These are phyloP conservation scores for Debaryomyces sp. DNA, from an alignment of 1,139 yeast species.

Conservation along the genomic window DNA sequence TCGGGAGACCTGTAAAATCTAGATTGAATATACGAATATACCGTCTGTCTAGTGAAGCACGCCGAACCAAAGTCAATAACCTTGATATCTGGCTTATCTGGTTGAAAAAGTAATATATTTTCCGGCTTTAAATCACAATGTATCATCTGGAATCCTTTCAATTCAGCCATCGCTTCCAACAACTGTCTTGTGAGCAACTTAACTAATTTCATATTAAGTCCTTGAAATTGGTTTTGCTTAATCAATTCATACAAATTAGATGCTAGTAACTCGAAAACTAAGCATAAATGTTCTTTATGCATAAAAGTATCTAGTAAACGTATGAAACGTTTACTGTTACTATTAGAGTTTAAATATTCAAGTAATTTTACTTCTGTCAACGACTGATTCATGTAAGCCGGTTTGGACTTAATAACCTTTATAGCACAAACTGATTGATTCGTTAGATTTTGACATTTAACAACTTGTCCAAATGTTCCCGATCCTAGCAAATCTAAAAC, in stretches of 20 bases:
- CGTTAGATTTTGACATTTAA: slow-evolving; percentile 88
- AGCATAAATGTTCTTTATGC: slow-evolving; percentile 89
- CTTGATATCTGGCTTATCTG: slow-evolving; percentile 86
- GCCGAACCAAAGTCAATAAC: slow-evolving; percentile 97
- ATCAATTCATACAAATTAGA: slow-evolving; percentile 88
- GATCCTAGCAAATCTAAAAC: slow-evolving; percentile 91
- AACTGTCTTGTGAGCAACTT: slow-evolving; percentile 78
- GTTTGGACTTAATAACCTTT: slow-evolving; percentile 89
- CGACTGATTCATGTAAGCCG: slow-evolving; percentile 90
- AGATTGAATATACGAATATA: slow-evolving; percentile 93
- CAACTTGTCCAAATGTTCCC: slow-evolving; percentile 99
- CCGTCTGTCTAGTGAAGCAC: slow-evolving; percentile 86
- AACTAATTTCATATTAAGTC: slow-evolving; percentile 79
- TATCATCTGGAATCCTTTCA: slow-evolving; percentile 82
- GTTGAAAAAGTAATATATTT: slow-evolving; percentile 77
- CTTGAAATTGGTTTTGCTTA: slow-evolving; percentile 93
- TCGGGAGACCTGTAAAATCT: slow-evolving; percentile 97
- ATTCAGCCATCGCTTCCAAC: slow-evolving; percentile 74
- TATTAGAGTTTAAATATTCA: slow-evolving; percentile 75
- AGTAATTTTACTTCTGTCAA: slow-evolving; percentile 86
- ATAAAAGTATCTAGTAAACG: slow-evolving; percentile 84
- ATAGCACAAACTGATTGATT: slow-evolving; percentile 93
- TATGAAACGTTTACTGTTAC: slow-evolving; percentile 76
- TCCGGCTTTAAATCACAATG: slow-evolving; percentile 98
- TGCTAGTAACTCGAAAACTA: slow-evolving; percentile 87